These are phyloP conservation scores for Pyracantha coccinea DNA, from an alignment of 331 rosid species.

Conservation along the genomic window DNA sequence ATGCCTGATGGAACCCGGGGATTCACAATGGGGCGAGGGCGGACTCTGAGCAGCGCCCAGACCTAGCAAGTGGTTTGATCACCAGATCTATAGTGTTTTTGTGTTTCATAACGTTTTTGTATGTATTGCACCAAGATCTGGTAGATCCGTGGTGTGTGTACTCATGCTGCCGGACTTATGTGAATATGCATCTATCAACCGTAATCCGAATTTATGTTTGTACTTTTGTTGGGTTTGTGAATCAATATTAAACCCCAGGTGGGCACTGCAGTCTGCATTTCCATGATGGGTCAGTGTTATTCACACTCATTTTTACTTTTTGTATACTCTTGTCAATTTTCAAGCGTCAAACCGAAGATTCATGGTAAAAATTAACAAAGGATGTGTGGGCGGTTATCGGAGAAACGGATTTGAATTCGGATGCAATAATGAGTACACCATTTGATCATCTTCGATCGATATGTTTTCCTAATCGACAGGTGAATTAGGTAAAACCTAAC, in stretches of 20 bases:
- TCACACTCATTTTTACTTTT: too few species aligned
- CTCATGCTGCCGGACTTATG: neutral
- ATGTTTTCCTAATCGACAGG: neutral
- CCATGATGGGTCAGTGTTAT: too few species aligned
- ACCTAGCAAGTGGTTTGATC: conserved; percentile 21
- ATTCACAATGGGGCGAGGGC: conserved; percentile 90
- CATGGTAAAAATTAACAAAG: too few species aligned
- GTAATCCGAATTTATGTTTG: neutral
- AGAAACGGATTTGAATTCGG: neutral
- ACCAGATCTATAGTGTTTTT: neutral
- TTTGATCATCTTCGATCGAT: neutral
- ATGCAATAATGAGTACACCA: fast-evolving
- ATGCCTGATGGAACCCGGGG: conserved; percentile 99
- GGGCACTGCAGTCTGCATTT: neutral
- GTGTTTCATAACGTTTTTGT: conserved; percentile 8
- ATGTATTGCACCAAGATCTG: neutral
- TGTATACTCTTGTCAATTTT: fast-evolving
- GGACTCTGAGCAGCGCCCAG: conserved; percentile 42
- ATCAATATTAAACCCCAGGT: neutral
- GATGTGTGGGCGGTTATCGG: fast-evolving
- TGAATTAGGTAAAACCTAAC: neutral
- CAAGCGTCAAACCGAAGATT: too few species aligned
- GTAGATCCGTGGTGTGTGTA: neutral
- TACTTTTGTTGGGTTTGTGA: too few species aligned
- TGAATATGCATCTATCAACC: neutral